A percentile compares a stretch with the other conserved stretches of the same genome.
These are phyloP conservation scores for Rutstroemia sp. DNA, from an alignment of 2,329 filamentous ascomycete species.

Conservation along the genomic window DNA sequence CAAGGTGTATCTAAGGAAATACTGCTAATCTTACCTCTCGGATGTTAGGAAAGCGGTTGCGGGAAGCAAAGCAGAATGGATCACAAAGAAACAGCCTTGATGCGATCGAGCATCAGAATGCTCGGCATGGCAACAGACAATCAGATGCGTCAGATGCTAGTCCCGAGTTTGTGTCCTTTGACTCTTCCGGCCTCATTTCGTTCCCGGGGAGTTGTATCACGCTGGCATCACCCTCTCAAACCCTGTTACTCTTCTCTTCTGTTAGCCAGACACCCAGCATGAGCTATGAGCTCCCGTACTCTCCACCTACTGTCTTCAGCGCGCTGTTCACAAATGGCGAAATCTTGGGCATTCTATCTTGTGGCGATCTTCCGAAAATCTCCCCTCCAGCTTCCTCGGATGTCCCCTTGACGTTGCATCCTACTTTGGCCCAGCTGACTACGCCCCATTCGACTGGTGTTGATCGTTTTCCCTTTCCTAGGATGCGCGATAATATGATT, in stretches of 20 bases:
- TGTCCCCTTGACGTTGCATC: not conserved
- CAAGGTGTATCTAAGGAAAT: not conserved
- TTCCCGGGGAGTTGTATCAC: not conserved
- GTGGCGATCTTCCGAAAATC: not conserved
- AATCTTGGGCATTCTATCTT: not conserved
- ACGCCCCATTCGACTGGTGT: not conserved
- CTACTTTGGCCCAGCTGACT: not conserved
- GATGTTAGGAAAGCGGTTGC: not conserved
- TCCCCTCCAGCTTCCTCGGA: not conserved
- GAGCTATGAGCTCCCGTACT: not conserved
- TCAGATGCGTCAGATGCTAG: not conserved
- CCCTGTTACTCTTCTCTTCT: not conserved
- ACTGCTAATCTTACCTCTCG: not conserved
- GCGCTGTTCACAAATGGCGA: not conserved
- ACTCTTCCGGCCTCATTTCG: not conserved
- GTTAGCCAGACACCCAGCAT: not conserved
- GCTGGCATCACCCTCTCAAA: not conserved
- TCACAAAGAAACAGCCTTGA: not conserved
- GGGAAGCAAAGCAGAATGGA: not conserved
- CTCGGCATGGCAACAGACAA: not conserved
- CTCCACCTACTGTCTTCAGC: not conserved
- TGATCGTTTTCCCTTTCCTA: not conserved
- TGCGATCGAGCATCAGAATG: not conserved
- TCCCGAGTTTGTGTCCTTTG: not conserved
- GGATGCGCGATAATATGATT: not conserved